Base-by-base conservation (phyloP, 2,329 filamentous ascomycete genomes). In the Calonectria henricotiae region DNA sequence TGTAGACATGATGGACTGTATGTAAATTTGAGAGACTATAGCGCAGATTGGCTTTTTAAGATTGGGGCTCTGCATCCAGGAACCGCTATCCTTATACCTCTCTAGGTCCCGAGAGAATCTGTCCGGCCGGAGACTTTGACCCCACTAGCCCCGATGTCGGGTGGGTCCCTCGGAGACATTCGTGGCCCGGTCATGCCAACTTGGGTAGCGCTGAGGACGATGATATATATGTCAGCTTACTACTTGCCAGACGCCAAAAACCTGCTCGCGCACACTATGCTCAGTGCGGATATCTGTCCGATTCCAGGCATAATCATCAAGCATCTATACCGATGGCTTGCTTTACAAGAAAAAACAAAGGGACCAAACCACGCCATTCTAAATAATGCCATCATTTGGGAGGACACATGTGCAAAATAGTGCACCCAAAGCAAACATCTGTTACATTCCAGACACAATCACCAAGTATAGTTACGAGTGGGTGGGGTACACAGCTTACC, bases 61-160 rank as follows among this genome's bases (percentile, higher is more conserved):
- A 6, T 39, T 63, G 44, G 47, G 25, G 25, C 43, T 55, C 25
- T 23, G n/a, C 62, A n/a, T 7, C 13, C 17, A 37, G 25, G 12
- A 13, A 15, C 15, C 25, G 47, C 30, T 20, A 11, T 67, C n/a
- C 69, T 68, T 74, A 74, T 76, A 70, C 27, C 2, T 2, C 3
- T 20, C 75, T 71, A 71, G 63, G 65, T 30, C 35, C 67, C 39
- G 17, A 71, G n/a, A 8, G n/a, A 77, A 75, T 35, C 44, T 60
- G 44, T 72, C 76, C 73, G 75, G 17, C 54, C 77, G 77, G 77
- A 76, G 74, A 77, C 74, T 73, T 78, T 71, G 49, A 3, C 23
- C 54, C 41, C 61, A 54, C 65, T 20, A 25, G 27, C 6, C 43
- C 46, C 35, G 58, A 27, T 17, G n/a, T 51, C 51, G 64, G 37